A percentile compares a stretch with the other conserved stretches of the same genome.
Conservation (phyloP, 192 early-diverging fungal genomes). For the Coemansia sp. region DNA sequence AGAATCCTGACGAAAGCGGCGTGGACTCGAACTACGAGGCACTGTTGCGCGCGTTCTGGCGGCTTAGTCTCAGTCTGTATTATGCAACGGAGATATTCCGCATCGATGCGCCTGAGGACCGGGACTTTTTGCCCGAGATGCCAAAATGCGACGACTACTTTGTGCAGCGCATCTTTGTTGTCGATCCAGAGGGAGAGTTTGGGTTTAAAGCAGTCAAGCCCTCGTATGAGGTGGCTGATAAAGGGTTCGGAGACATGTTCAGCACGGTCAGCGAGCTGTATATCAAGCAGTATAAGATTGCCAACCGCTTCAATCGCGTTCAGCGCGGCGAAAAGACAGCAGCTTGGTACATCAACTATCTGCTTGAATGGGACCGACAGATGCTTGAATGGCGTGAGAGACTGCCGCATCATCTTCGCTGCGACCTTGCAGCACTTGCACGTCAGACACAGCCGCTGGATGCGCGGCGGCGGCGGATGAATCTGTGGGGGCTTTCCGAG, state of each 20-base stretch:
- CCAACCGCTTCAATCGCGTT: slow-evolving; percentile 51
- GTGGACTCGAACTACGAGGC: slow-evolving; percentile 54
- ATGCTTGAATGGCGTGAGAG: slow-evolving; percentile 50
- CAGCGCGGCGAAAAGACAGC: slow-evolving; percentile 46
- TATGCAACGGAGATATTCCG: slow-evolving; percentile 53
- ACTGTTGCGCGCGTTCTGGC: slow-evolving; percentile 50
- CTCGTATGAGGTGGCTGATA: slow-evolving; percentile 22
- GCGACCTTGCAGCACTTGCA: slow-evolving; percentile 38
- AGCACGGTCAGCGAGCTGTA: slow-evolving; percentile 45
- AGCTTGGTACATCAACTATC: slow-evolving; percentile 40
- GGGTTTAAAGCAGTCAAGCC: slow-evolving; percentile 43
- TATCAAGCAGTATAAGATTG: slow-evolving; percentile 51
- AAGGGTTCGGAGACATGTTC: slow-evolving; percentile 36
- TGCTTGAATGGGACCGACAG: slow-evolving; percentile 55
- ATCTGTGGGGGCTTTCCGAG: slow-evolving; percentile 49
- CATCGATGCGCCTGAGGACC: slow-evolving; percentile 52
- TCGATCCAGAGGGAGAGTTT: slow-evolving; percentile 42
- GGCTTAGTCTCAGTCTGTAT: slow-evolving; percentile 42
- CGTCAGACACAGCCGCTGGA: slow-evolving; percentile 47
- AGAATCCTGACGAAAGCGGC: slow-evolving; percentile 13
- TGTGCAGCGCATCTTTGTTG: slow-evolving; percentile 45
- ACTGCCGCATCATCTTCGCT: slow-evolving; percentile 36
- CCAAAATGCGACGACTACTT: slow-evolving; percentile 46
- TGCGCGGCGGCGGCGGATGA: slow-evolving; percentile 40
- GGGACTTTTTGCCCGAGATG: slow-evolving; percentile 52